phyloP scores from a whole-genome alignment of 139 green algal genomes.

The Picochlorum sp. region DNA sequence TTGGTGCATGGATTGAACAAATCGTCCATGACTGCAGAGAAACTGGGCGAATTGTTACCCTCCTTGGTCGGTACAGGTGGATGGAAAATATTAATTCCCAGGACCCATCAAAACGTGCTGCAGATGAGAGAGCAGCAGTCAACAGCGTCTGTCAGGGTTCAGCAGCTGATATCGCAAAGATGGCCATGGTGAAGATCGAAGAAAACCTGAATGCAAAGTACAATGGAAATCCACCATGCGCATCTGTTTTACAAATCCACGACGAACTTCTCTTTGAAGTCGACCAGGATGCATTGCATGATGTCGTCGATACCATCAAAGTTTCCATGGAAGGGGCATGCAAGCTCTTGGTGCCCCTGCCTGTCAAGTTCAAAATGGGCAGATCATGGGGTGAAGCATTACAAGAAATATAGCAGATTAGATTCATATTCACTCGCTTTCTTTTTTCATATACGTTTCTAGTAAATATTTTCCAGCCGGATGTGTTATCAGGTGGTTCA shows the following conservation, averaged over 20 bases:
- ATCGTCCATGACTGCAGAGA: conserved; percentile 32
- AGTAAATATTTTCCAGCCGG: conserved; percentile 62
- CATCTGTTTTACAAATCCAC: conserved; percentile 58
- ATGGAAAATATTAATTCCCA: conserved; percentile 41
- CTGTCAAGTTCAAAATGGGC: conserved; percentile 56
- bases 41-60: conserved; percentile 40
- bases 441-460: conserved; percentile 20
- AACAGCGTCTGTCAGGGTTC: conserved; percentile 64
- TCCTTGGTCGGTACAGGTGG: conserved; percentile 42
- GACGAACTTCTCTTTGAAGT: conserved; percentile 86
- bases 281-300: conserved; percentile 12
- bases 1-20: conserved; percentile 25
- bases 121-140: conserved; percentile 55
- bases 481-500: conserved; percentile 69
- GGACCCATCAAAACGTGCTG: not conserved
- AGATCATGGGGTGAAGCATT: conserved; percentile 52
- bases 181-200: conserved; percentile 39
- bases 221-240: not conserved
- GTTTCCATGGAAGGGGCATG: conserved; percentile 49
- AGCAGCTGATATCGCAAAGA: conserved; percentile 72
- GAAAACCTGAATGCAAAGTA: not conserved
- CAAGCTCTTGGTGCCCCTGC: conserved; percentile 48
- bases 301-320: conserved; percentile 33
- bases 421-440: too few relatives aligned
- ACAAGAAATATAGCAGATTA: not conserved